phyloP scores from a whole-genome alignment of 345 rosid species.

The Citrus sinensis region DVS_A1.0 CM039163.1:35733001-35733500 shows the following conservation, averaged over 20 bases:
- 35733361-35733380: neutral
- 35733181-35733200: neutral
- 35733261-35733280: no score
- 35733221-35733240: neutral
- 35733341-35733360: neutral
- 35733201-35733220: neutral
- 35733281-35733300: no score
- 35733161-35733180: neutral
- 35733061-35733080: neutral
- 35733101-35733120: neutral
- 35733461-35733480: no score
- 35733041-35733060: neutral
- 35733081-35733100: neutral
- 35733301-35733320: neutral
- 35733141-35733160: neutral
- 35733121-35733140: neutral
- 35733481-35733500: neutral
- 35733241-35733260: neutral
- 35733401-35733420: neutral
- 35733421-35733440: no score
- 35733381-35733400: neutral
- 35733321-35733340: neutral
- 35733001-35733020: neutral
- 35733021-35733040: neutral
- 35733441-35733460: no score